Conservation (phyloP, 2,329 filamentous ascomycete genomes). For the Aspergillus latus region DNA sequence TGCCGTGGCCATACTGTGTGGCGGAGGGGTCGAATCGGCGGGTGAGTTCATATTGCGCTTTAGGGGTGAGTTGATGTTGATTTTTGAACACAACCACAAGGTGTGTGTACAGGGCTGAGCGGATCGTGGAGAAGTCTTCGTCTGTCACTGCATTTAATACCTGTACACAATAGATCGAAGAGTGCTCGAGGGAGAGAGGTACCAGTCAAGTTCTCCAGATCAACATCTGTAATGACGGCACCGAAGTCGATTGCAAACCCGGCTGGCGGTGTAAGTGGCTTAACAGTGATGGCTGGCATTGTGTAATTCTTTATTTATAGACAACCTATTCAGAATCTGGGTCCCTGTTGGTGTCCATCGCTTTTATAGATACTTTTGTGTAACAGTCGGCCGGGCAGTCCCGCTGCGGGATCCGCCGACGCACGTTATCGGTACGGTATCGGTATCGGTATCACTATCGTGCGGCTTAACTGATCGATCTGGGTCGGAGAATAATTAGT, state of each 20-base stretch:
- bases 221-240: slow-evolving; percentile 57
- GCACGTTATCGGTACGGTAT: neutral
- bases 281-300: slow-evolving; percentile 18
- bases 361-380: neutral
- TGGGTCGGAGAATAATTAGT: neutral
- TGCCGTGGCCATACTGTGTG: slow-evolving; percentile 71
- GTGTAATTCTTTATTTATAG: neutral
- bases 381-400: neutral
- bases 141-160: slow-evolving; percentile 46
- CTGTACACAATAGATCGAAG: neutral
- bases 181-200: slow-evolving; percentile 24
- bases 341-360: neutral
- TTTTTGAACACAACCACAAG: slow-evolving; percentile 71
- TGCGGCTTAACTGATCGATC: neutral
- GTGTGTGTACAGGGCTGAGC: slow-evolving; percentile 64
- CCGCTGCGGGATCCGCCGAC: slow-evolving; percentile 1
- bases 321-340: neutral
- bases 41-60: slow-evolving; percentile 72
- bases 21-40: slow-evolving; percentile 68
- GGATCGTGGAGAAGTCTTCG: slow-evolving; percentile 63
- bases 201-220: slow-evolving; percentile 64
- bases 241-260: slow-evolving; percentile 58
- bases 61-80: slow-evolving; percentile 63
- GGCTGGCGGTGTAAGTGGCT: slow-evolving; percentile 24
- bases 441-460: neutral